phyloP scores from a whole-genome alignment of 345 rosid genomes.

The Boechera divaricarpa region DNA sequence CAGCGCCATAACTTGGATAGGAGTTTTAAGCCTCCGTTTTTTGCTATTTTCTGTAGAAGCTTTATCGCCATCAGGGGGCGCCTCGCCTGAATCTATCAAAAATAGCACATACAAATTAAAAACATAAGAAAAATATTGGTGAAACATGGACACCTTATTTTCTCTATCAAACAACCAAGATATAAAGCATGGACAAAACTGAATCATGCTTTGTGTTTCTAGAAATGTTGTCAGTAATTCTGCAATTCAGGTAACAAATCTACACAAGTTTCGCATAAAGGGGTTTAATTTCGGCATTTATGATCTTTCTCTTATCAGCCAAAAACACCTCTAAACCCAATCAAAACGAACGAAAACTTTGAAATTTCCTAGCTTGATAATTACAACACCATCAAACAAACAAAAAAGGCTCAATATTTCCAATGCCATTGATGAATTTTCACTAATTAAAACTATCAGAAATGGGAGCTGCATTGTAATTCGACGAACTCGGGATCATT shows the following conservation, averaged over 20 bases:
- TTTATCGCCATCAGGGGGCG: conserved; percentile 65
- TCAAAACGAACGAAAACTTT: not conserved
- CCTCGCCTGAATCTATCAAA: conserved; percentile 67
- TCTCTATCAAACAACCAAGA: not conserved
- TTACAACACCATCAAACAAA: not conserved
- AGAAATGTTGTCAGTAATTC: not conserved
- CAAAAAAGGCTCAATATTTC: conserved; percentile 12
- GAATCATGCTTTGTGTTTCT: not conserved
- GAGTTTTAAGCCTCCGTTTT: conserved; percentile 76
- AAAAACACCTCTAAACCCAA: conserved; percentile 23
- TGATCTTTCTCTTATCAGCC: conserved; percentile 20
- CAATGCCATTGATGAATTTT: not conserved
- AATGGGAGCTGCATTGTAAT: conserved; percentile 24
- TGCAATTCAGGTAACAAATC: conserved; percentile 10
- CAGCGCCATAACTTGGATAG: conserved; percentile 70
- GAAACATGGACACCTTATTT: not conserved
- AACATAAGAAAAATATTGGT: conserved; percentile 15
- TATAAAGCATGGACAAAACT: not conserved
- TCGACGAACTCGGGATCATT: conserved; percentile 25
- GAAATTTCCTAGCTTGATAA: conserved; percentile 1
- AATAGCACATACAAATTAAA: conserved; percentile 20
- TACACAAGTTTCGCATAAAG: conserved; percentile 6
- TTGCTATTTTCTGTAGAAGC: conserved; percentile 59
- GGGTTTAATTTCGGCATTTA: not conserved
- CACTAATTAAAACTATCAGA: not conserved